Percentiles rank a stretch among this genome's conserved stretches.
Evolutionary conservation across 768 basidiomycete genomes (phyloP).

Genomic region (Cantharellus anzutake): DNA sequence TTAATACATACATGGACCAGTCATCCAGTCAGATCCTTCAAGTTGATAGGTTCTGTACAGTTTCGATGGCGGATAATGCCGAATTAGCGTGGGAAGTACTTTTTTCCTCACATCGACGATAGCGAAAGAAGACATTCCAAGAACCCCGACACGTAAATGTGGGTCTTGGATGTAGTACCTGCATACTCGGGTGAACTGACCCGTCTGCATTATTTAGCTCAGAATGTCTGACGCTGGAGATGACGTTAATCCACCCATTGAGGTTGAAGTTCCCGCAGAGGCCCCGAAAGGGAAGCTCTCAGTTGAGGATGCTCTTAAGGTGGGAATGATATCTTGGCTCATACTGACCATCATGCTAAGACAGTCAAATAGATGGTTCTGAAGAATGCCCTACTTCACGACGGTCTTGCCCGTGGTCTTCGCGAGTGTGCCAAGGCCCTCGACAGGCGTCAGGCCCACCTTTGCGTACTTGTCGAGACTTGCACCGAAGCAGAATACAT

Average conservation of each 20-base stretch:
- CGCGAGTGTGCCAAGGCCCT: constrained; percentile 96
- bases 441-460: constrained; percentile 95
- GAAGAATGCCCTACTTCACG: constrained; percentile 96
- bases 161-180: no score
- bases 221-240: constrained; percentile 98
- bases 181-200: no score
- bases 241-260: constrained; percentile 15
- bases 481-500: constrained; percentile 99
- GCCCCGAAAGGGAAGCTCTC: constrained; percentile 90
- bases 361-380: constrained; percentile 61
- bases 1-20: no score
- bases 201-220: background rate
- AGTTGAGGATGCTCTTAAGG: constrained; percentile 89
- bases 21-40: background rate
- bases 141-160: background rate
- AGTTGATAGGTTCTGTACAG: background rate
- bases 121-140: constrained; percentile 81
- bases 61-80: background rate
- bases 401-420: constrained; percentile 94
- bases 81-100: background rate
- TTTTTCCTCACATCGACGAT: constrained; percentile 65
- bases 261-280: constrained; percentile 56
- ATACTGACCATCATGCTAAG: background rate
- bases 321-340: constrained; percentile 12
- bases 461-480: constrained; percentile 97